These are phyloP conservation scores for Penicillium carneum DNA, from an alignment of 2,329 filamentous ascomycete genomes.

Conservation along the genomic window DNA sequence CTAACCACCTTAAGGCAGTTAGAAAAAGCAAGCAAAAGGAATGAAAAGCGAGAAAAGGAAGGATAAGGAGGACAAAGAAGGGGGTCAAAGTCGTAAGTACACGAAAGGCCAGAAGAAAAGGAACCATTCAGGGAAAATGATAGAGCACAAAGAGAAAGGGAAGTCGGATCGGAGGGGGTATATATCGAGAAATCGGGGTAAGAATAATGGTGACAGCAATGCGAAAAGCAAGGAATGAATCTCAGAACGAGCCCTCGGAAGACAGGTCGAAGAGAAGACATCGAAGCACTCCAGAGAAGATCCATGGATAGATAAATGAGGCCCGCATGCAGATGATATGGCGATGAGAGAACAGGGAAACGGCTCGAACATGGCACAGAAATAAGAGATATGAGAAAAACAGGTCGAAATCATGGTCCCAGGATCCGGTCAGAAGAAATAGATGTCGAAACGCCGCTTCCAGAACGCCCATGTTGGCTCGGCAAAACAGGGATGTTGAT, in stretches of 20 bases:
- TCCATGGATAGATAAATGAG: slow-evolving; percentile 6
- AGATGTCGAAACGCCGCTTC: slow-evolving; percentile 31
- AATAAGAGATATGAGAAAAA: not conserved
- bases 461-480: slow-evolving; percentile 25
- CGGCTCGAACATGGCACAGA: not conserved
- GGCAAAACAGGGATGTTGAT: slow-evolving; percentile 14
- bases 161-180: slow-evolving; percentile 33
- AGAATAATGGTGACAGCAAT: slow-evolving; percentile 25
- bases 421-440: slow-evolving; percentile 10
- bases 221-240: slow-evolving; percentile 1
- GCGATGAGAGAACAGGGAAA: not conserved
- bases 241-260: not conserved
- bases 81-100: slow-evolving; percentile 31
- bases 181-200: slow-evolving; percentile 28
- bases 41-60: not conserved
- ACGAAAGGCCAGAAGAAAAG: slow-evolving; percentile 25
- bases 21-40: slow-evolving; percentile 8
- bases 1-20: not conserved
- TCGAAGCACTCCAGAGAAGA: not conserved
- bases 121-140: slow-evolving; percentile 25
- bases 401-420: slow-evolving; percentile 4
- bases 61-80: not conserved
- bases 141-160: slow-evolving; percentile 19
- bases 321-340: not conserved
- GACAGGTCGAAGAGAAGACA: not conserved